Base-by-base conservation (phyloP, 2,329 filamentous ascomycete genomes). In the Cercospora sesami region DNA sequence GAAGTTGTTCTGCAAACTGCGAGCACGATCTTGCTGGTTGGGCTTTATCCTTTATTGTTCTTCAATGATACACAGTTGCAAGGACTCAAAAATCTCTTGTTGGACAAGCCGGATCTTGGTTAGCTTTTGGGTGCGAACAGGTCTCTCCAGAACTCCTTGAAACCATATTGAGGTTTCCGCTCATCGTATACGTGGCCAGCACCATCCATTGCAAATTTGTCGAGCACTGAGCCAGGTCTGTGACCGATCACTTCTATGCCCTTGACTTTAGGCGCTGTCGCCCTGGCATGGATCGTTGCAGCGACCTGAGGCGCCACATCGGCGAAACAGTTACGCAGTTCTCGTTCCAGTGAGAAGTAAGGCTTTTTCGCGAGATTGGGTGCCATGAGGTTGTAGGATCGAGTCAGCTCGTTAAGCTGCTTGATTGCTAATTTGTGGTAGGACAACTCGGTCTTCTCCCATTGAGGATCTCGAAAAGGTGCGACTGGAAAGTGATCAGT, bases 341-440 rank as follows among this genome's bases (percentile, higher is more conserved):
- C 95, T 60, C 94, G 88, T 55, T 93, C 87, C 7, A 98, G 86
- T 2, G 85, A 89, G 76, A 93, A 93, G 79, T 98, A 98, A 0
- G 94, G 92, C 79, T 97, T 97, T 80, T 95, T 96, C 2, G 94
- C 94, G 1, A 97, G 85, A 64, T 93, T 90, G 0, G 95, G 95
- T 0, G 95, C 94, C 89, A 96, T 94, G 3, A 98, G 86, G 75
- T 98, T 98, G 83, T 99, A 99, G 14, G 91, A 91, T 28, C 95
- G 87, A 7, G 93, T 90, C 60, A 96, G 84, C 31, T 81, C 80
- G 79, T 98, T 98, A 65, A 98, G 87, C 66, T 92, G 88, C 58
- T 86, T 85, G 71, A 99, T 86, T 5, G 92, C 87, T 5, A 95
- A 85, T 45, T 86, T 87, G 77, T 94, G 88, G 80, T 96, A 98